Evolutionary conservation across 2,329 filamentous ascomycete genomes (phyloP).

Genomic region (Thelonectria olida): DNA sequence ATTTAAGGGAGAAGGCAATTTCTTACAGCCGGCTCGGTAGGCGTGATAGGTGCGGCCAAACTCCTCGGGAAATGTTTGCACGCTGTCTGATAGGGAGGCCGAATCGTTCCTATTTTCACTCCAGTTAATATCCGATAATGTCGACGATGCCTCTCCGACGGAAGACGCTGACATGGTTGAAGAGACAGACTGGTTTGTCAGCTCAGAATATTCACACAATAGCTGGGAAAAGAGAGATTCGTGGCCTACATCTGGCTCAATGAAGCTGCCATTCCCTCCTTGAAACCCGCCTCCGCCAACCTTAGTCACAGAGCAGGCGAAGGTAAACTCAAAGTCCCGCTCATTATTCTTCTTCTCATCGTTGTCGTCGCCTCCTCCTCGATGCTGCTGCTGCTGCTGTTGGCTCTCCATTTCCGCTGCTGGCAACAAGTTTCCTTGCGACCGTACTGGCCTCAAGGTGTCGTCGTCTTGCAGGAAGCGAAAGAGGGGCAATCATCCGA

Average conservation of each 20-base stretch:
- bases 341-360: background rate
- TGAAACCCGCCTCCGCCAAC: background rate
- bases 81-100: slow-evolving; percentile 42
- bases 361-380: too few relatives aligned
- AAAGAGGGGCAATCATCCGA: too few relatives aligned
- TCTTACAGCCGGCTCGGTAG: slow-evolving; percentile 55
- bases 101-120: slow-evolving; percentile 10
- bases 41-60: slow-evolving; percentile 57
- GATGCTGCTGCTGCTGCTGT: too few relatives aligned
- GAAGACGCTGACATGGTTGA: slow-evolving; percentile 10
- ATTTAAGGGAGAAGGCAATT: background rate
- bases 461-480: too few relatives aligned
- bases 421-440: too few relatives aligned
- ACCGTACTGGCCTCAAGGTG: too few relatives aligned
- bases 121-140: background rate
- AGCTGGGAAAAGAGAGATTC: background rate
- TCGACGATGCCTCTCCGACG: background rate
- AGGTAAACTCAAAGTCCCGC: slow-evolving; percentile 4
- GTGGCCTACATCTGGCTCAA: slow-evolving; percentile 6
- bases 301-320: background rate
- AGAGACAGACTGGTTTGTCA: too few relatives aligned
- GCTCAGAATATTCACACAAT: too few relatives aligned
- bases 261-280: background rate
- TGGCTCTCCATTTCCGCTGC: too few relatives aligned
- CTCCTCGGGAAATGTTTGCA: slow-evolving; percentile 48